Conservation (phyloP, 2,329 filamentous ascomycete species). For the Xylaria sp. region DNA sequence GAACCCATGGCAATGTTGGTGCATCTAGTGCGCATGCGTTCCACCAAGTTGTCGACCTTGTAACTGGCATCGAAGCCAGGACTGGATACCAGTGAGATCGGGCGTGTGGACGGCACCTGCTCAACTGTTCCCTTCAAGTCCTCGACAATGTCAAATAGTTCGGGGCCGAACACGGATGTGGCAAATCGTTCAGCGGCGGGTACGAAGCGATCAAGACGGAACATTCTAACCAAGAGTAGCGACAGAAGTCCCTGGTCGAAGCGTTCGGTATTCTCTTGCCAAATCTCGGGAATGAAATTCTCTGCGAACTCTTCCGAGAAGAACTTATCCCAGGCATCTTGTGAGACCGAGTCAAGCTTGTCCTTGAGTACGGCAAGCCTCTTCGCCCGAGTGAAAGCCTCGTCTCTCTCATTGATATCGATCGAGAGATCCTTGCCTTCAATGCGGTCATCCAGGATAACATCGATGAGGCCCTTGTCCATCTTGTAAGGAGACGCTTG, state of each 20-base stretch:
- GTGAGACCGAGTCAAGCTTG: slow-evolving; percentile 56
- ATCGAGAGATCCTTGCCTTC: slow-evolving; percentile 75
- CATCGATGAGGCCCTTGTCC: slow-evolving; percentile 84
- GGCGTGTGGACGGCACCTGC: slow-evolving; percentile 76
- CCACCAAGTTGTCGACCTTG: slow-evolving; percentile 94
- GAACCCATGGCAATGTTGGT: slow-evolving; percentile 99
- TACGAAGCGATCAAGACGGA: slow-evolving; percentile 92
- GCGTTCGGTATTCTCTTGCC: slow-evolving; percentile 58
- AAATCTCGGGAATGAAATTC: slow-evolving; percentile 70
- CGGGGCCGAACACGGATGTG: slow-evolving; percentile 73
- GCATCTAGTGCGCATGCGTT: slow-evolving; percentile 74
- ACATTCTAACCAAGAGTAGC: slow-evolving; percentile 87
- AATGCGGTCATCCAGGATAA: slow-evolving; percentile 72
- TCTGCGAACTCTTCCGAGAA: slow-evolving; percentile 81
- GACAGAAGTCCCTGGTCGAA: slow-evolving; percentile 74
- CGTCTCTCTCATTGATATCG: slow-evolving; percentile 56
- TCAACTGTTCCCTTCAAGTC: slow-evolving; percentile 81
- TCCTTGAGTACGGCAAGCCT: slow-evolving; percentile 70
- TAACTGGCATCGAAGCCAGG: slow-evolving; percentile 98
- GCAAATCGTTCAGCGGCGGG: slow-evolving; percentile 91
- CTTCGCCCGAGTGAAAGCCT: slow-evolving; percentile 62
- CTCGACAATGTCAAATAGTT: slow-evolving; percentile 76
- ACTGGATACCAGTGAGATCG: slow-evolving; percentile 87
- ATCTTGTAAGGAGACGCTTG: slow-evolving; percentile 95
- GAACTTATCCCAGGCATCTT: slow-evolving; percentile 73